phyloP scores from a whole-genome alignment of 768 basidiomycete species.

The Mrakia blollopis region DNA sequence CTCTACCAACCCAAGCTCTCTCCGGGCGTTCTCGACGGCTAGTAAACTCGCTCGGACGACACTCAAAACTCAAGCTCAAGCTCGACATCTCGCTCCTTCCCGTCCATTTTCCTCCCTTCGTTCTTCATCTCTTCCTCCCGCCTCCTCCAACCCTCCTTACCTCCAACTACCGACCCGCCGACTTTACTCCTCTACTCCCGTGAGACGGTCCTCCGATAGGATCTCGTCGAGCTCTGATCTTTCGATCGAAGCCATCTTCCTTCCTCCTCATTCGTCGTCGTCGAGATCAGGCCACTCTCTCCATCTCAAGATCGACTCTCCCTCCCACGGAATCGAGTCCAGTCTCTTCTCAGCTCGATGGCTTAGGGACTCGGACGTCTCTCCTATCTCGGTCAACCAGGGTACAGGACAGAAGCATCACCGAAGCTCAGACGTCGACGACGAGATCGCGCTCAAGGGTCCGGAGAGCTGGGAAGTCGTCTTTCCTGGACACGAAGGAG shows the following conservation, averaged over 20 bases:
- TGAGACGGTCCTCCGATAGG: too few species aligned
- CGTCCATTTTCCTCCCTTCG: not conserved
- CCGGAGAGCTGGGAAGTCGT: not conserved
- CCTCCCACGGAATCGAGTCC: not conserved
- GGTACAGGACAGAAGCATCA: conserved; percentile 21
- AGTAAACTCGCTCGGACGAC: not conserved
- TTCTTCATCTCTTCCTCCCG: too few species aligned
- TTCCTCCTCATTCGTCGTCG: not conserved
- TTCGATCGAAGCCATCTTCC: not conserved
- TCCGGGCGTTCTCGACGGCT: not conserved
- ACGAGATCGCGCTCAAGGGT: not conserved
- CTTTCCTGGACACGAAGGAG: not conserved
- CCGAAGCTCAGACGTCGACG: conserved; percentile 12
- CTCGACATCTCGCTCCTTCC: conserved; percentile 2
- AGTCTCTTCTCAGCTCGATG: conserved; percentile 18
- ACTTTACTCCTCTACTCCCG: too few species aligned
- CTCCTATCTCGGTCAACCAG: conserved; percentile 10
- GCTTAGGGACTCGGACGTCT: conserved; percentile 28
- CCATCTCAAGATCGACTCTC: conserved; percentile 4
- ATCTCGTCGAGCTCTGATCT: not conserved
- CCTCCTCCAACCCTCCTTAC: too few species aligned
- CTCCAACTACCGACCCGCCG: too few species aligned
- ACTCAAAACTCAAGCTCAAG: not conserved
- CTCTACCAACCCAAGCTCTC: not conserved
- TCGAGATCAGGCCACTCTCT: not conserved